These are phyloP conservation scores for Leptographium radiaticola DNA, from an alignment of 2,329 filamentous ascomycete species.

Conservation along the genomic window DNA sequence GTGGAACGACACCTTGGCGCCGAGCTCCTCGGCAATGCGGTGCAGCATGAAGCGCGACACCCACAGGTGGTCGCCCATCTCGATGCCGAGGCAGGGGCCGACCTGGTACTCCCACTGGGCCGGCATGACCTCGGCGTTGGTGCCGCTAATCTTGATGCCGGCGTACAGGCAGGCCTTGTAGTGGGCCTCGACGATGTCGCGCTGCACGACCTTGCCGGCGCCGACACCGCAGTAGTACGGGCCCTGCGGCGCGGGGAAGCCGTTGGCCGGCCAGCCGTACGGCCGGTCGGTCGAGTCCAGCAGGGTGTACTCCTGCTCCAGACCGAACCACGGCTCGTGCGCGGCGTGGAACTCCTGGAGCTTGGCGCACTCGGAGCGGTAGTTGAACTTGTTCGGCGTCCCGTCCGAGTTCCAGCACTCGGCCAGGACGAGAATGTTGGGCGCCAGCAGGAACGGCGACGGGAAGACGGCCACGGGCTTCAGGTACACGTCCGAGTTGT, in stretches of 20 bases:
- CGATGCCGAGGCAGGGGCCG: constrained; percentile 13
- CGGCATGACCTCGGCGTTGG: constrained; percentile 93
- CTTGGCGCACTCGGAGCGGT: constrained; percentile 80
- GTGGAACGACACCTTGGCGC: constrained; percentile 85
- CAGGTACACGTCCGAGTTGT: constrained; percentile 59
- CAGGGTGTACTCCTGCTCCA: constrained; percentile 95
- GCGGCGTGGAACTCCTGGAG: constrained; percentile 78
- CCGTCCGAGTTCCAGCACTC: constrained; percentile 94
- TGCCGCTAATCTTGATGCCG: constrained; percentile 87
- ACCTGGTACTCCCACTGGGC: constrained; percentile 16
- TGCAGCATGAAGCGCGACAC: constrained; percentile 74
- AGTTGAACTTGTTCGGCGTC: constrained; percentile 97
- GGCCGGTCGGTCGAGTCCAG: constrained; percentile 78
- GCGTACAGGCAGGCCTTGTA: constrained; percentile 64
- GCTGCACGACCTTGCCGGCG: constrained; percentile 91
- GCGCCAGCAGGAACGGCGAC: constrained; percentile 58
- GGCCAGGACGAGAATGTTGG: constrained; percentile 87
- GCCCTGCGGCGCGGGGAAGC: constrained; percentile 84
- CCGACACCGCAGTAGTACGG: constrained; percentile 98
- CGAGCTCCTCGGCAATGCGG: constrained; percentile 81
- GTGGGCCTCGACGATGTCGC: constrained; percentile 92
- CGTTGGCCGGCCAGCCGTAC: constrained; percentile 80
- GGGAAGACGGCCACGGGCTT: constrained; percentile 47
- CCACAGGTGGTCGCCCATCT: constrained; percentile 90
- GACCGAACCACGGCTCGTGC: constrained; percentile 90